Conservation (phyloP, 192 early-diverging fungal species). For the Backusella psychrophila region DNA sequence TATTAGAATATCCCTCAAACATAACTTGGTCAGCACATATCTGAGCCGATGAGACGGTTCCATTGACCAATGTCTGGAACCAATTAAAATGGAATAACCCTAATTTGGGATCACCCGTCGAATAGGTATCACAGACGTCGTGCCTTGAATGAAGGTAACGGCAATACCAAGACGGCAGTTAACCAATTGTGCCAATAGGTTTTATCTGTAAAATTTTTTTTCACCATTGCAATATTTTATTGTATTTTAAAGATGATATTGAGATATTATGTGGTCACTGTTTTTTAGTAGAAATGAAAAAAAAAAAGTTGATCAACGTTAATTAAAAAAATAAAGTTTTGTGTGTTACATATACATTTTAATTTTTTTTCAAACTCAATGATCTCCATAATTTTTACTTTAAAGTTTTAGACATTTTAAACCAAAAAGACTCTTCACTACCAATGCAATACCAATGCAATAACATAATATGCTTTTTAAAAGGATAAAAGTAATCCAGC, state of each 20-base stretch:
- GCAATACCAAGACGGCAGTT: neutral
- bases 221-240: slow-evolving; percentile 31
- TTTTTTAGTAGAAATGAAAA: neutral
- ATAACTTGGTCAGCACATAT: slow-evolving; percentile 21
- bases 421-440: slow-evolving; percentile 32
- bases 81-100: slow-evolving; percentile 27
- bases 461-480: neutral
- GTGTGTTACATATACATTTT: neutral
- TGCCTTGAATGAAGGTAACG: slow-evolving; percentile 18
- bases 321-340: neutral
- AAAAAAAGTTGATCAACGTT: neutral
- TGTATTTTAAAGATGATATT: slow-evolving; percentile 23
- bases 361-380: neutral
- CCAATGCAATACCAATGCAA: slow-evolving; percentile 28
- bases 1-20: slow-evolving; percentile 12
- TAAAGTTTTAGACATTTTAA: slow-evolving; percentile 35
- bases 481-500: slow-evolving; percentile 16
- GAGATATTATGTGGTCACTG: slow-evolving; percentile 35
- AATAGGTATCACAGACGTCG: slow-evolving; percentile 44
- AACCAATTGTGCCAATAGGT: neutral
- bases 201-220: too few relatives aligned
- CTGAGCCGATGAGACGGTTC: neutral
- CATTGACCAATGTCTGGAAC: slow-evolving; percentile 30
- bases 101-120: slow-evolving; percentile 29
- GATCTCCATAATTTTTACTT: too few relatives aligned